Base-by-base conservation (phyloP, 2,329 filamentous ascomycete genomes). In the Diaporthe humulicola region DNA sequence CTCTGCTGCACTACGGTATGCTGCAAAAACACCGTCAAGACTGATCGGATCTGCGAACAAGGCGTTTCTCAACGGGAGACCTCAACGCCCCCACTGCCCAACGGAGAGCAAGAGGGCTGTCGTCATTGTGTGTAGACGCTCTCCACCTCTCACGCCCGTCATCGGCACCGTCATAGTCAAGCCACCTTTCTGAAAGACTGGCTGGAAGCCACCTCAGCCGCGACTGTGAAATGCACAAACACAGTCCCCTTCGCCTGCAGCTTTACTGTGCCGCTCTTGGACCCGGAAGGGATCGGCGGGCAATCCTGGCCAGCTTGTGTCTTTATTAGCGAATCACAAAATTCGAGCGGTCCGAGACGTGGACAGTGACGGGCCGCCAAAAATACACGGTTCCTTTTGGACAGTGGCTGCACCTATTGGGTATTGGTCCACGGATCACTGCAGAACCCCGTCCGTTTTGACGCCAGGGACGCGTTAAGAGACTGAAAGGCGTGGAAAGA, bases 321-420 rank as follows among this genome's bases (percentile, higher is more conserved):
- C 57, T 75, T 73, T 71, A 70, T 75, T 71, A 52, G 38, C 74
- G 61, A 75, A 75, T 75, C 74, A 75, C 57, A 71, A 66, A 75
- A 75, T 73, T 75, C 66, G 66, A 64, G 72, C 64, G 33, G 54
- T 58, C 57, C 61, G 57, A 54, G 48, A 40, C n/a, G 48, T 52
- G 64, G 66, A 60, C 56, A 66, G 50, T 61, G 61, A 70, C 38
- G 40, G 4, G 30, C 45, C 33, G 38, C 56, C 45, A 40, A 45
- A 45, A 70, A 42, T 61, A 70, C 64, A 70, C 72, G 25, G 61
- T 72, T 36, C 28, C 30, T 52, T 54, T 60, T 60, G 57, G 28
- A 56, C 40, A 42, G 30, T 74, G 73, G 67, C 57, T 54, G 69
- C 58, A 54, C 33, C 48, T 36, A 58, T 40, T 52, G 69, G 73